phyloP scores from a whole-genome alignment of 1,284 basidiomycete species.

The Heliocybe sulcata region DNA sequence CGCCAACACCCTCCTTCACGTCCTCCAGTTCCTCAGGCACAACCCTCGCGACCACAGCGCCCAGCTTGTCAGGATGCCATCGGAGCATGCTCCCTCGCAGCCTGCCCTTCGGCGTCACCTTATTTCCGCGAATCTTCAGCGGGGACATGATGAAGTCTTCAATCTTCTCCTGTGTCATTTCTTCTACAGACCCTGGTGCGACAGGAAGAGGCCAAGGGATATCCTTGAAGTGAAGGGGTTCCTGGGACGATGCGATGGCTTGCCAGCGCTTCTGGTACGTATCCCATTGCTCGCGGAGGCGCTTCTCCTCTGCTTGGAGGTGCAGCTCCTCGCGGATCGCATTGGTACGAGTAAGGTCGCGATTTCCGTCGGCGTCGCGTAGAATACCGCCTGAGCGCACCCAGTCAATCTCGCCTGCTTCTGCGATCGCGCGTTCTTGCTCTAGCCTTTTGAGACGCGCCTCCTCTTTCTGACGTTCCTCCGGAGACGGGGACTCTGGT shows the following conservation, averaged over 20 bases:
- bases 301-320: constrained; percentile 30
- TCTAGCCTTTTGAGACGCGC: constrained; percentile 17
- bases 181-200: constrained; percentile 19
- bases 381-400: constrained; percentile 50
- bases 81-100: constrained; percentile 52
- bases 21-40: constrained; percentile 38
- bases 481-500: background rate
- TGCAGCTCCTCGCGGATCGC: constrained; percentile 33
- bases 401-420: constrained; percentile 47
- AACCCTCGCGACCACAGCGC: constrained; percentile 40
- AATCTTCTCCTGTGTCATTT: constrained; percentile 36
- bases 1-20: constrained; percentile 37
- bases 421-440: constrained; percentile 21
- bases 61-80: constrained; percentile 74
- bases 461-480: constrained; percentile 9
- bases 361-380: constrained; percentile 38
- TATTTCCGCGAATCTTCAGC: constrained; percentile 32
- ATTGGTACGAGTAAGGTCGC: constrained; percentile 42
- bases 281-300: constrained; percentile 34
- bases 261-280: constrained; percentile 44
- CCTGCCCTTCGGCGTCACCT: constrained; percentile 39
- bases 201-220: constrained; percentile 53
- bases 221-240: constrained; percentile 30
- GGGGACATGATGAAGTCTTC: constrained; percentile 47
- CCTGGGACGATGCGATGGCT: constrained; percentile 15